Evolutionary conservation across 345 rosid genomes (phyloP).

Genomic region (Eutrema yunnanense): DNA sequence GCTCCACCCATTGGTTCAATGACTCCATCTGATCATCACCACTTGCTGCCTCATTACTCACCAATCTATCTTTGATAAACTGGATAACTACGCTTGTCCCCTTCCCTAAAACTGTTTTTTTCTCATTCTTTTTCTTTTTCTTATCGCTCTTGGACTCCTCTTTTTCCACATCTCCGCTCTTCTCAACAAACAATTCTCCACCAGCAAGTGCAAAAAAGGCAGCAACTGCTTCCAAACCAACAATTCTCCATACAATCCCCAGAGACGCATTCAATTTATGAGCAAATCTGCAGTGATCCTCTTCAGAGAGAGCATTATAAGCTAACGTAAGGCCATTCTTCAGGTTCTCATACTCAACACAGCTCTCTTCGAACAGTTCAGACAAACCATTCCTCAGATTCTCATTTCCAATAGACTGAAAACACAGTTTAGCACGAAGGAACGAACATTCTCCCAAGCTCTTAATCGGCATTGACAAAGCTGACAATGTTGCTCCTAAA

Average conservation of each 20-base stretch:
- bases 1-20: slow-evolving; percentile 42
- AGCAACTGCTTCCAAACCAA: slow-evolving; percentile 69
- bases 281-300: slow-evolving; percentile 44
- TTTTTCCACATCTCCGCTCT: slow-evolving; percentile 34
- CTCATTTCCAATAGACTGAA: slow-evolving; percentile 34
- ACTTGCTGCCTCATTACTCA: slow-evolving; percentile 24
- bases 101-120: slow-evolving; percentile 64
- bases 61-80: slow-evolving; percentile 56
- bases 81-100: slow-evolving; percentile 63
- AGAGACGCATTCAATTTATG: slow-evolving; percentile 42
- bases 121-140: slow-evolving; percentile 62
- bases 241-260: slow-evolving; percentile 54
- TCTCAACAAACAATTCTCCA: slow-evolving; percentile 34
- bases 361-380: slow-evolving; percentile 26
- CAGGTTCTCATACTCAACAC: slow-evolving; percentile 22
- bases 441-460: slow-evolving; percentile 53
- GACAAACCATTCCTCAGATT: slow-evolving; percentile 17
- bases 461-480: slow-evolving; percentile 39
- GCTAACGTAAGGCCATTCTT: slow-evolving; percentile 24
- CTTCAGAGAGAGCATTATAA: slow-evolving; percentile 14
- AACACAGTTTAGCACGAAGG: slow-evolving; percentile 39
- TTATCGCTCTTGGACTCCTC: slow-evolving; percentile 38
- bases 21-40: slow-evolving; percentile 23
- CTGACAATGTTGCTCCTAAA: slow-evolving; percentile 28
- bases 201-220: slow-evolving; percentile 65